These are phyloP conservation scores for Salix purpurea DNA, from an alignment of 345 rosid genomes.

Conservation along the genomic window DNA sequence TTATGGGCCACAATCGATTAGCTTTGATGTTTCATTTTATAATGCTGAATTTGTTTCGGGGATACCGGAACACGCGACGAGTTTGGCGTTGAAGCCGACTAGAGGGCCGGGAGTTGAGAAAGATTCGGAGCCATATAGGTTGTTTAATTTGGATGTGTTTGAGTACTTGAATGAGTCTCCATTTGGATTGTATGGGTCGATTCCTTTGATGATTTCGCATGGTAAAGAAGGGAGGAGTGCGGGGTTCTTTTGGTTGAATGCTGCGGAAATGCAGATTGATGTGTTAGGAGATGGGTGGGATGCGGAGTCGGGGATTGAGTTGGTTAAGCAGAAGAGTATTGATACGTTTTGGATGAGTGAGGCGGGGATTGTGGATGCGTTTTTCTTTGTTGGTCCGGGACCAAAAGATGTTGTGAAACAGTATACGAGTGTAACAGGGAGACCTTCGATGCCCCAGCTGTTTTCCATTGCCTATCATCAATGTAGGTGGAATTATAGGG, in stretches of 20 bases:
- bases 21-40: slow-evolving; percentile 89
- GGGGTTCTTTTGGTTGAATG: slow-evolving; percentile 95
- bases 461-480: slow-evolving; percentile 94
- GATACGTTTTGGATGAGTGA: slow-evolving; percentile 98
- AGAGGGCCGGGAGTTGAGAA: slow-evolving; percentile 75
- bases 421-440: slow-evolving; percentile 75
- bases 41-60: slow-evolving; percentile 83
- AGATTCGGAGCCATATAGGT: slow-evolving; percentile 81
- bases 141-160: slow-evolving; percentile 90
- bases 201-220: slow-evolving; percentile 88
- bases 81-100: slow-evolving; percentile 80
- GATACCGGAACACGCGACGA: slow-evolving; percentile 87
- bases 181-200: slow-evolving; percentile 89
- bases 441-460: slow-evolving; percentile 83
- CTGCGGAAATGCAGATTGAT: slow-evolving; percentile 99
- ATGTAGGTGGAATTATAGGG: slow-evolving; percentile 97
- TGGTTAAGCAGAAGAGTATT: slow-evolving; percentile 54
- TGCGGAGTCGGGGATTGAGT: slow-evolving; percentile 59
- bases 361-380: slow-evolving; percentile 92
- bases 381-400: slow-evolving; percentile 83
- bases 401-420: slow-evolving; percentile 92
- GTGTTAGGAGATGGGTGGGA: slow-evolving; percentile 87
- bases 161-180: slow-evolving; percentile 89
- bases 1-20: slow-evolving; percentile 84
- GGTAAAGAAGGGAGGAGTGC: slow-evolving; percentile 66